Percentiles rank a stretch among this genome's conserved stretches.
phyloP scores from a whole-genome alignment of 345 rosid genomes.

The Rhizophora mangle region DNA sequence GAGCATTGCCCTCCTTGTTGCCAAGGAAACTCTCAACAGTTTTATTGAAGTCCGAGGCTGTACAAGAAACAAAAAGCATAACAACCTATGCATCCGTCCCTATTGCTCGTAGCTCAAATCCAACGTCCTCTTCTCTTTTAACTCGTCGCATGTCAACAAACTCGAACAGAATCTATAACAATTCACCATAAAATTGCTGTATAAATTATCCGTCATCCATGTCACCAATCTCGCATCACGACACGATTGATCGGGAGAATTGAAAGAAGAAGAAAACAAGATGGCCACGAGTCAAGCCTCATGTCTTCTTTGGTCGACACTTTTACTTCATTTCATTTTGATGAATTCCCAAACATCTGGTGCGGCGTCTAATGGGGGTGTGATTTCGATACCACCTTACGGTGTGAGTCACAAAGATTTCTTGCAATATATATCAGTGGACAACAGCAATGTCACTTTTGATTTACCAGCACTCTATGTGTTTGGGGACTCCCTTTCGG shows the following conservation, averaged over 20 bases:
- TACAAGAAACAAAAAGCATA: too few relatives aligned
- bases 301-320: not conserved
- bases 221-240: not conserved
- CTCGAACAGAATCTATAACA: not conserved
- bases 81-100: too few relatives aligned
- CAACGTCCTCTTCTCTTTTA: not conserved
- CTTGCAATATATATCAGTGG: not conserved
- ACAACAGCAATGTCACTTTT: not conserved
- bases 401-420: not conserved
- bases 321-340: not conserved
- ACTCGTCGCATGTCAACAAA: not conserved
- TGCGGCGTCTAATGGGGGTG: not conserved
- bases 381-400: not conserved
- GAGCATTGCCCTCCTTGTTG: too few relatives aligned
- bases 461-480: not conserved
- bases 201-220: not conserved
- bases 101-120: not conserved
- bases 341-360: not conserved
- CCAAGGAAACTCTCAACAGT: too few relatives aligned
- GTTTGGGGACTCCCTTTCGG: constrained; percentile 1
- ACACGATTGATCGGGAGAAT: not conserved
- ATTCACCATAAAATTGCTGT: not conserved
- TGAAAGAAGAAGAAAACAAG: not conserved
- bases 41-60: too few relatives aligned
- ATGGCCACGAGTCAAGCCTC: not conserved